phyloP scores from a whole-genome alignment of 2,329 filamentous ascomycete genomes.

The Trichophyton benhamiae region DNA sequence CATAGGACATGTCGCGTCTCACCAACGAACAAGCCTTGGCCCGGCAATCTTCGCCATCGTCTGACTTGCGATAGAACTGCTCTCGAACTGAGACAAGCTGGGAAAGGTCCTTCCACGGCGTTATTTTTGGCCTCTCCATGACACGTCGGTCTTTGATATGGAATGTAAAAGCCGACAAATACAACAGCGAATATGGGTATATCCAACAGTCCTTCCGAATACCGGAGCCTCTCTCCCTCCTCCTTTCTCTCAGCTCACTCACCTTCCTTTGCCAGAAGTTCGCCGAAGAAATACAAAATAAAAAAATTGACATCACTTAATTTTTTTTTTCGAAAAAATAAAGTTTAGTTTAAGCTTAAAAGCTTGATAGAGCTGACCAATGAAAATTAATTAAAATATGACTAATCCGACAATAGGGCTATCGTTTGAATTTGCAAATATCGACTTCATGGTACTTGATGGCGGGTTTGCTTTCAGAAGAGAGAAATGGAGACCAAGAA shows the following conservation, averaged over 20 bases:
- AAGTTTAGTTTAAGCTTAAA: neutral
- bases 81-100: constrained; percentile 27
- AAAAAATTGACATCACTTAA: neutral
- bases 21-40: constrained; percentile 30
- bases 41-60: constrained; percentile 27
- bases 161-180: constrained; percentile 13
- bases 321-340: neutral
- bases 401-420: neutral
- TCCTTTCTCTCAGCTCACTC: neutral
- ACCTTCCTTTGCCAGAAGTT: neutral
- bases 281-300: neutral
- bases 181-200: constrained; percentile 1
- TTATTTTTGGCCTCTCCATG: constrained; percentile 33
- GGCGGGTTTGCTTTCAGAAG: neutral
- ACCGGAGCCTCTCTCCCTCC: neutral
- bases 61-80: constrained; percentile 29
- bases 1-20: constrained; percentile 14
- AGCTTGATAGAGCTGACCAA: neutral
- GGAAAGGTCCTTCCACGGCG: constrained; percentile 30
- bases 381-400: neutral
- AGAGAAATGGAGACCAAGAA: neutral
- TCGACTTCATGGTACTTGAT: neutral
- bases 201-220: neutral
- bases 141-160: neutral
- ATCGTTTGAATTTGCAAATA: neutral